Percentiles rank a stretch among this genome's conserved stretches.
phyloP scores from a whole-genome alignment of 371 early-diverging fungal species.

The Coemansia linderi region DNA sequence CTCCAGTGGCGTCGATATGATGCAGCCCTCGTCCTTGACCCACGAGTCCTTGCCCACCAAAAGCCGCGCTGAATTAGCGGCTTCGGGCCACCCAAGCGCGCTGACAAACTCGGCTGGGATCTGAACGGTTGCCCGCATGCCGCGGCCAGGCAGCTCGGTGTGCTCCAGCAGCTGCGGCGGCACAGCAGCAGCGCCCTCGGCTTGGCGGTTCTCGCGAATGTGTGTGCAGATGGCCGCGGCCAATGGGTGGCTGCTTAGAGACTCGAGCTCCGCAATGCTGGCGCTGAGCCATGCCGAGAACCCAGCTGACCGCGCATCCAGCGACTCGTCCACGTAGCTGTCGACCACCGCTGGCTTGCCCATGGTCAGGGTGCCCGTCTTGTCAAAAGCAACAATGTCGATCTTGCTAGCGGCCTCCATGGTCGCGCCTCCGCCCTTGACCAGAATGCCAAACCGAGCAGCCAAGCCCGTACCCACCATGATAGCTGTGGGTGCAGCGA shows the following conservation, averaged over 20 bases:
- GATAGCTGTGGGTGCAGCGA: constrained; percentile 93
- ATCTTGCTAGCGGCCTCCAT: constrained; percentile 80
- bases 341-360: constrained; percentile 79
- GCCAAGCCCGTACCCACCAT: constrained; percentile 96
- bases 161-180: constrained; percentile 26
- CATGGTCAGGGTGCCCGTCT: constrained; percentile 93
- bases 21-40: constrained; percentile 39
- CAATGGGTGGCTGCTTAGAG: constrained; percentile 51
- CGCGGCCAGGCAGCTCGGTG: constrained; percentile 43
- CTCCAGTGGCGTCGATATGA: constrained; percentile 13
- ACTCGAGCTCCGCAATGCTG: constrained; percentile 32
- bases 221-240: constrained; percentile 34
- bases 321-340: constrained; percentile 20
- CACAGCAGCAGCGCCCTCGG: neutral
- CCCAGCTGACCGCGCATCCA: neutral
- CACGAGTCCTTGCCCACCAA: constrained; percentile 42
- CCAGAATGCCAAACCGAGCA: constrained; percentile 83
- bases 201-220: constrained; percentile 16
- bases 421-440: constrained; percentile 78
- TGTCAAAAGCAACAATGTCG: constrained; percentile 90
- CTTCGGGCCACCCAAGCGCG: constrained; percentile 26
- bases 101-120: constrained; percentile 20
- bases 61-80: constrained; percentile 16
- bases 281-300: constrained; percentile 38
- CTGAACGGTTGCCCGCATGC: constrained; percentile 36